These are phyloP conservation scores for Sphagnurus paluster DNA, from an alignment of 1,284 basidiomycete species.

Conservation along the genomic window DNA sequence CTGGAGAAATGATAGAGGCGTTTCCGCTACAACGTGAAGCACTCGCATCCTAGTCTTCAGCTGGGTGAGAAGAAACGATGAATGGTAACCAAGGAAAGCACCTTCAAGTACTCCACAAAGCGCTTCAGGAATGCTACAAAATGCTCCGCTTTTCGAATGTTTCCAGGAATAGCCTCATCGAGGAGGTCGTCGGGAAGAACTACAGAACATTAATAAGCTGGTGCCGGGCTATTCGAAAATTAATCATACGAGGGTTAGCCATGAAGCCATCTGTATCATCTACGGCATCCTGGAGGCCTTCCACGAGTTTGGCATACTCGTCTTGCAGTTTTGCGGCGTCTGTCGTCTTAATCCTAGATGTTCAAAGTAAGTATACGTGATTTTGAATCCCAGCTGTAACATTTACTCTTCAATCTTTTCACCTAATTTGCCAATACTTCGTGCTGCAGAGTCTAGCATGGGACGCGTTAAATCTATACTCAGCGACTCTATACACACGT, in stretches of 20 bases:
- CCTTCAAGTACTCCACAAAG: conserved; percentile 99
- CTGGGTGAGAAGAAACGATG: neutral
- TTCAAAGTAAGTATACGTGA: conserved; percentile 3
- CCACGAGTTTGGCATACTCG: conserved; percentile 96
- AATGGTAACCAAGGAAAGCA: conserved; percentile 26
- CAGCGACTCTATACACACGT: conserved; percentile 98
- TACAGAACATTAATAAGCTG: conserved; percentile 25
- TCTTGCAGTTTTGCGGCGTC: conserved; percentile 95
- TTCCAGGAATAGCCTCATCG: conserved; percentile 95
- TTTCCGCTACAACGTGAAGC: conserved; percentile 99
- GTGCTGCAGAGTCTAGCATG: conserved; percentile 93
- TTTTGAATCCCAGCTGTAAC: neutral
- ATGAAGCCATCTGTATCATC: conserved; percentile 84
- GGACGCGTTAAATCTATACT: conserved; percentile 98
- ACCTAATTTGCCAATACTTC: conserved; percentile 85
- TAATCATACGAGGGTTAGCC: conserved; percentile 77
- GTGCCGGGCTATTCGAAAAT: neutral
- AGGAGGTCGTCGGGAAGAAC: conserved; percentile 95
- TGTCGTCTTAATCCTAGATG: conserved; percentile 83
- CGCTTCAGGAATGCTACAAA: conserved; percentile 98
- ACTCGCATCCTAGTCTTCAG: conserved; percentile 95
- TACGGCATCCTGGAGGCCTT: conserved; percentile 84
- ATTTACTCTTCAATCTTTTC: conserved; percentile 93
- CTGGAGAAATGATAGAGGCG: conserved; percentile 96
- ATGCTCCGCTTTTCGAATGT: conserved; percentile 98